Evolutionary conservation across 352 stramenopile genomes (phyloP).

Genomic region (Globisporangium uncinulatum): DNA sequence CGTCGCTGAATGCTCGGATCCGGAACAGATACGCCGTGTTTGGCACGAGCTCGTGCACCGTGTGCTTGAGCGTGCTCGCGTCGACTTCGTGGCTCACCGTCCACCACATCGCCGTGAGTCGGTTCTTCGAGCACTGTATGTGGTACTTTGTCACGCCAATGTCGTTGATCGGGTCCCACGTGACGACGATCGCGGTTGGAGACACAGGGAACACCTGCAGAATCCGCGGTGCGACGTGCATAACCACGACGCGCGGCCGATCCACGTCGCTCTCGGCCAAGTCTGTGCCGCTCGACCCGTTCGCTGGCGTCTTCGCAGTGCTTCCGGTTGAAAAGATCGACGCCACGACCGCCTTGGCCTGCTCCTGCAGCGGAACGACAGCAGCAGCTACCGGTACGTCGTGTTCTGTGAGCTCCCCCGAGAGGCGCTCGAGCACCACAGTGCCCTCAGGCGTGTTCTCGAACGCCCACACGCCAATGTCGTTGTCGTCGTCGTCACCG

Average conservation of each 20-base stretch:
- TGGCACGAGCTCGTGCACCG: constrained; percentile 43
- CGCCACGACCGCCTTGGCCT: constrained; percentile 64
- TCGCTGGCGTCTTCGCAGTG: not conserved
- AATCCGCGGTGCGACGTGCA: constrained; percentile 36
- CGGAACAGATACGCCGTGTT: constrained; percentile 73
- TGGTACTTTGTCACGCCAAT: constrained; percentile 60
- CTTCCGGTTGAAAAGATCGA: constrained; percentile 42
- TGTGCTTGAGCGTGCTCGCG: constrained; percentile 45
- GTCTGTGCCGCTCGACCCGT: too few species aligned
- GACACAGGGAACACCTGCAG: constrained; percentile 52
- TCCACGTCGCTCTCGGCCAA: not conserved
- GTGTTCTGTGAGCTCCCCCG: constrained; percentile 34
- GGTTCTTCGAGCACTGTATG: constrained; percentile 80
- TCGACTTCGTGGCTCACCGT: constrained; percentile 65
- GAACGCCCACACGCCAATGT: constrained; percentile 52
- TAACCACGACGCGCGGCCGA: constrained; percentile 8
- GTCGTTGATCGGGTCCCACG: constrained; percentile 68
- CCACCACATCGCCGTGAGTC: constrained; percentile 74
- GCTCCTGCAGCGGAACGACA: constrained; percentile 46
- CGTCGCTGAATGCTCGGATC: constrained; percentile 46
- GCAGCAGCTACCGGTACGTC: constrained; percentile 4
- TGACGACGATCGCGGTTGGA: constrained; percentile 56
- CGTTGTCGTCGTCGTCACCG: constrained; percentile 1
- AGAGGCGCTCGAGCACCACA: constrained; percentile 54
- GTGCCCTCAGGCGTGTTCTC: constrained; percentile 55